Evolutionary conservation across 2,329 filamentous ascomycete species (phyloP).

Genomic region (Scytalidium sp.): DNA sequence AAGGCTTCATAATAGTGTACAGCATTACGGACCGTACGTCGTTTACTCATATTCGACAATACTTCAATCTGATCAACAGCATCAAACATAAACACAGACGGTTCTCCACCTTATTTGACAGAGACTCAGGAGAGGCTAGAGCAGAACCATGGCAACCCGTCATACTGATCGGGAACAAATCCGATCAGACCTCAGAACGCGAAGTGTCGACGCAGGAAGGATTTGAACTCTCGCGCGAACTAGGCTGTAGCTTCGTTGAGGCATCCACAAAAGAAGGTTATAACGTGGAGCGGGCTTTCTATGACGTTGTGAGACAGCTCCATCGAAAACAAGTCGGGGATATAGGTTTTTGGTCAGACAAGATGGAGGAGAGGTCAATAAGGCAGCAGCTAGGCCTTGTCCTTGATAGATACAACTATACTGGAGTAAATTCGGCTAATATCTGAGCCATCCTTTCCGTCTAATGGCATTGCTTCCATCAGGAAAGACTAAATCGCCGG

Average conservation of each 20-base stretch:
- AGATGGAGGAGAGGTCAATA: too few relatives aligned
- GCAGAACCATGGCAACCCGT: too few relatives aligned
- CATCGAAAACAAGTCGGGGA: too few relatives aligned
- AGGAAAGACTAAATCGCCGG: too few relatives aligned
- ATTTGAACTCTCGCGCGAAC: constrained; percentile 4
- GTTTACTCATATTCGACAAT: not conserved
- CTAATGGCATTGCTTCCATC: too few relatives aligned
- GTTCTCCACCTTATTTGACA: not conserved
- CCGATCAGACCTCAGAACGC: constrained; percentile 1
- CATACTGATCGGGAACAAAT: constrained; percentile 10
- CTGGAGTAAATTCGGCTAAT: too few relatives aligned
- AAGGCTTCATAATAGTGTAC: constrained; percentile 10
- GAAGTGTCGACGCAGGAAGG: constrained; percentile 8
- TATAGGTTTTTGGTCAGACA: too few relatives aligned
- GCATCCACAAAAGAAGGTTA: constrained; percentile 4
- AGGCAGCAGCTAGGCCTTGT: too few relatives aligned
- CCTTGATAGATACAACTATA: too few relatives aligned
- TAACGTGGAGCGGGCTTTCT: constrained; percentile 42
- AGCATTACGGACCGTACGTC: constrained; percentile 5
- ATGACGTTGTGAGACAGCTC: too few relatives aligned
- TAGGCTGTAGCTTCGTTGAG: constrained; percentile 11
- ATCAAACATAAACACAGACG: constrained; percentile 11
- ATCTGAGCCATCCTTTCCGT: too few relatives aligned
- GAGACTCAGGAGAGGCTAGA: too few relatives aligned
- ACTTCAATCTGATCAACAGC: constrained; percentile 2